Conservation (phyloP, 345 rosid genomes). For the Linum tenue region DNA sequence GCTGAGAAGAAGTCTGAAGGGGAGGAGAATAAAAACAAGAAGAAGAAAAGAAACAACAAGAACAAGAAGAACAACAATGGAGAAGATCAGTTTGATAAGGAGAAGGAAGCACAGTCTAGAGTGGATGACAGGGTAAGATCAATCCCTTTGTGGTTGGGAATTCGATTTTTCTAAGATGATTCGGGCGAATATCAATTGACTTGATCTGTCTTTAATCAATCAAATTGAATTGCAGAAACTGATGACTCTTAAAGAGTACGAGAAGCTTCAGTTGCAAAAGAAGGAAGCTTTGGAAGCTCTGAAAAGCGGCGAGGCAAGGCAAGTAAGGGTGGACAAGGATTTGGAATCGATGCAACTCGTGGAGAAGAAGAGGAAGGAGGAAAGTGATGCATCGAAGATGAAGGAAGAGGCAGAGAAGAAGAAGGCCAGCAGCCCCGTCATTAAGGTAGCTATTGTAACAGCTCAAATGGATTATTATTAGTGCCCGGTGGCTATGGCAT, state of each 20-base stretch:
- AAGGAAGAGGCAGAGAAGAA: neutral
- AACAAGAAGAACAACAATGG: neutral
- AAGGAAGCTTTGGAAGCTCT: constrained; percentile 6
- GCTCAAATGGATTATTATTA: neutral
- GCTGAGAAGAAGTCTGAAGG: neutral
- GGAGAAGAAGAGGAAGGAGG: constrained; percentile 9
- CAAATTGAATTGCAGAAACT: constrained; percentile 2
- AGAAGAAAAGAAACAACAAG: neutral
- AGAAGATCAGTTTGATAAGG: neutral
- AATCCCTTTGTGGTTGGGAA: neutral
- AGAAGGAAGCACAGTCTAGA: neutral
- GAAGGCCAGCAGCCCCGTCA: neutral
- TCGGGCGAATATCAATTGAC: neutral
- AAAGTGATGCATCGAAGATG: neutral
- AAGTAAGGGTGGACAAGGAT: constrained; percentile 10
- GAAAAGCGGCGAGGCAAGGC: constrained; percentile 3
- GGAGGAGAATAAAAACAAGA: neutral
- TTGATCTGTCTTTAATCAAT: neutral
- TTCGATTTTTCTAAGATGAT: neutral
- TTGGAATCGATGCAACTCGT: constrained; percentile 9
- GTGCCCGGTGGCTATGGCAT: neutral
- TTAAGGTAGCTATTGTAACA: neutral
- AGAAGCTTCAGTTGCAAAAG: neutral
- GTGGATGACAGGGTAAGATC: neutral
- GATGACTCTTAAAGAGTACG: constrained; percentile 14